These are phyloP conservation scores for Phytophthora chlamydospora DNA, from an alignment of 352 stramenopile genomes.

Conservation along the genomic window DNA sequence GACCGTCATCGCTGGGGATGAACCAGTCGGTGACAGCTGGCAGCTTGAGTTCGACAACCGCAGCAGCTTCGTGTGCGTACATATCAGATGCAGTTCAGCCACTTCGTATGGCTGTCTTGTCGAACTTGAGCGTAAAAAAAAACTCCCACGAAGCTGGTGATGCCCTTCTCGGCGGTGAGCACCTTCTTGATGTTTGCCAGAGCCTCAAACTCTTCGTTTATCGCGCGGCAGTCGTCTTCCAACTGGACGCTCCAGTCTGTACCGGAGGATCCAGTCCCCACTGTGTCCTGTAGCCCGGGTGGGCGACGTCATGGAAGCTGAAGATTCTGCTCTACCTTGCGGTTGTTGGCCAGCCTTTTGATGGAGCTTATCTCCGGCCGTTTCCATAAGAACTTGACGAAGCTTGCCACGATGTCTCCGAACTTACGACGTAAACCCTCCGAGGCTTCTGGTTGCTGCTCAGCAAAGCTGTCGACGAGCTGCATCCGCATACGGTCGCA, in stretches of 20 bases:
- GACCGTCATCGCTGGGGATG: slow-evolving; percentile 14
- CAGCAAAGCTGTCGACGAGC: too few species aligned
- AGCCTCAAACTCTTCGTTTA: slow-evolving; percentile 11
- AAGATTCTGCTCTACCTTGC: slow-evolving; percentile 23
- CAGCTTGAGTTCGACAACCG: neutral
- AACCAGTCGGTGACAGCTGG: slow-evolving; percentile 10
- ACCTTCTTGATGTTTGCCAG: slow-evolving; percentile 11
- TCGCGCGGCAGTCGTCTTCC: slow-evolving; percentile 21
- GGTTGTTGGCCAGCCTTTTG: slow-evolving; percentile 21
- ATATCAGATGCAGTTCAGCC: neutral
- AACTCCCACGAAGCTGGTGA: neutral
- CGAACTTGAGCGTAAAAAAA: slow-evolving; percentile 23
- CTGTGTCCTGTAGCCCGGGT: slow-evolving; percentile 24
- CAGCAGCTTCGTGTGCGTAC: slow-evolving; percentile 1
- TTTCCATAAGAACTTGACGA: slow-evolving; percentile 24
- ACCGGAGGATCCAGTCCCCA: neutral
- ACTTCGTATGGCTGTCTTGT: slow-evolving; percentile 1
- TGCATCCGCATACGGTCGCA: slow-evolving; percentile 6
- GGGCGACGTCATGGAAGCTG: slow-evolving; percentile 29
- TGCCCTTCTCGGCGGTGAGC: slow-evolving; percentile 9
- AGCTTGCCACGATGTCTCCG: slow-evolving; percentile 21
- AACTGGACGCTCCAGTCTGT: slow-evolving; percentile 17
- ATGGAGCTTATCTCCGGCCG: slow-evolving; percentile 12
- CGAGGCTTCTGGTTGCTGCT: slow-evolving; percentile 26
- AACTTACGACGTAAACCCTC: slow-evolving; percentile 23